A percentile compares a stretch with the other conserved stretches of the same genome.
phyloP scores from a whole-genome alignment of 176 grass and related monocot species.

The Bromus sterilis region DNA sequence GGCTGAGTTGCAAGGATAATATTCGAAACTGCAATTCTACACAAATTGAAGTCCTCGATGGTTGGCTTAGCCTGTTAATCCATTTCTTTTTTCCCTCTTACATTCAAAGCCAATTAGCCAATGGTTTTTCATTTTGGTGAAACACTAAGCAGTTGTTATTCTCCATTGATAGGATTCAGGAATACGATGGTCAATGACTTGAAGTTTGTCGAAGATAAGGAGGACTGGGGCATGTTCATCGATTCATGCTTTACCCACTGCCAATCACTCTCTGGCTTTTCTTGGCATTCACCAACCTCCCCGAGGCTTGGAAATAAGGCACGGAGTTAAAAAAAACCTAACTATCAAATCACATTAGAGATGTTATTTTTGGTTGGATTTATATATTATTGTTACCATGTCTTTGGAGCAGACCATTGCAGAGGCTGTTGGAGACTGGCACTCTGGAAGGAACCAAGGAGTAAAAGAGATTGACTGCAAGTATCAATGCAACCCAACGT shows the following conservation, averaged over 20 bases:
- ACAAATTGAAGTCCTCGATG: slow-evolving; percentile 44
- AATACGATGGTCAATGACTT: slow-evolving; percentile 33
- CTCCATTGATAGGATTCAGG: slow-evolving; percentile 25
- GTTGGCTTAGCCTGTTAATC: slow-evolving; percentile 12
- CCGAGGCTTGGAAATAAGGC: slow-evolving; percentile 38
- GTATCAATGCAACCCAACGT: not conserved
- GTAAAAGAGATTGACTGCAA: not conserved
- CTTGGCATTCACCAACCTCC: slow-evolving; percentile 36
- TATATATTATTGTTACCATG: not conserved
- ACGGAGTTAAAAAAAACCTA: not conserved
- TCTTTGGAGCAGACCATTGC: not conserved
- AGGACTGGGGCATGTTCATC: slow-evolving; percentile 43
- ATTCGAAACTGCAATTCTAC: slow-evolving; percentile 29
- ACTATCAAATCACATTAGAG: not conserved
- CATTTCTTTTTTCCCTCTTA: not conserved
- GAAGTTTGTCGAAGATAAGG: slow-evolving; percentile 20
- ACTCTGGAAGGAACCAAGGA: not conserved
- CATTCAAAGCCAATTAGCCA: not conserved
- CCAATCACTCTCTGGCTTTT: slow-evolving; percentile 32
- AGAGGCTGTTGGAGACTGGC: not conserved
- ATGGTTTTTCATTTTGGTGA: not conserved
- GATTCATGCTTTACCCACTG: slow-evolving; percentile 71
- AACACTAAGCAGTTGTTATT: not conserved
- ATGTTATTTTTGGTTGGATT: not conserved
- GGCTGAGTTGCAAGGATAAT: slow-evolving; percentile 35